phyloP scores from a whole-genome alignment of 805 yeast species.

The Saccharomycopsis sp. region DNA sequence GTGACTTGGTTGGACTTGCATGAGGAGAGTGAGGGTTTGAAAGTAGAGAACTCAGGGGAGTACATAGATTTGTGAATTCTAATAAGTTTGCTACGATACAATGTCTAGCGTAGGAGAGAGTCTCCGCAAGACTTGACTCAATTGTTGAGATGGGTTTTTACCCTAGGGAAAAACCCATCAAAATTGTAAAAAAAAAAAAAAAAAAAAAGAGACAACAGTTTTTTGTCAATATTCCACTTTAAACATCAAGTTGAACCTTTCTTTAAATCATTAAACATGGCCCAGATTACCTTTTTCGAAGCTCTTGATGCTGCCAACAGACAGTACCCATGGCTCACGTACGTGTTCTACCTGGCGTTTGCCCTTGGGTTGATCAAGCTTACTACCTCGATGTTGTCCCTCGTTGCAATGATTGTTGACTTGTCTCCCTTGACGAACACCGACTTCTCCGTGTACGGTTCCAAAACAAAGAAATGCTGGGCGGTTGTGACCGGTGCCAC shows the following conservation, averaged over 20 bases:
- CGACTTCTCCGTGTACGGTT: slow-evolving; percentile 62
- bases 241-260: too few relatives aligned
- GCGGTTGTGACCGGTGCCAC: slow-evolving; percentile 97
- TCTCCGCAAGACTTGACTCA: too few relatives aligned
- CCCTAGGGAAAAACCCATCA: too few relatives aligned
- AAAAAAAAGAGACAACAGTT: not conserved
- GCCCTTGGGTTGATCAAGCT: slow-evolving; percentile 57
- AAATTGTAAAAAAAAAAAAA: too few relatives aligned
- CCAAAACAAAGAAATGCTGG: slow-evolving; percentile 63
- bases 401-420: slow-evolving; percentile 47
- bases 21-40: slow-evolving; percentile 49
- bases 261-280: too few relatives aligned
- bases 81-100: too few relatives aligned
- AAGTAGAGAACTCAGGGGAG: slow-evolving; percentile 34
- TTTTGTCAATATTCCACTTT: not conserved
- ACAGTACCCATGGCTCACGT: slow-evolving; percentile 6
- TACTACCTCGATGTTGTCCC: slow-evolving; percentile 41
- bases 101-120: too few relatives aligned
- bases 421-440: slow-evolving; percentile 55
- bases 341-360: slow-evolving; percentile 29
- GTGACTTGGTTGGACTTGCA: slow-evolving; percentile 63
- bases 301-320: slow-evolving; percentile 5
- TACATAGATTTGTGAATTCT: slow-evolving; percentile 15
- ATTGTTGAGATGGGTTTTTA: too few relatives aligned
- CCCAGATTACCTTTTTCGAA: not conserved